Percentiles rank a stretch among this genome's conserved stretches.
These are phyloP conservation scores for Gynandropsis gynandra DNA, from an alignment of 345 rosid species.

Conservation along the genomic window DNA sequence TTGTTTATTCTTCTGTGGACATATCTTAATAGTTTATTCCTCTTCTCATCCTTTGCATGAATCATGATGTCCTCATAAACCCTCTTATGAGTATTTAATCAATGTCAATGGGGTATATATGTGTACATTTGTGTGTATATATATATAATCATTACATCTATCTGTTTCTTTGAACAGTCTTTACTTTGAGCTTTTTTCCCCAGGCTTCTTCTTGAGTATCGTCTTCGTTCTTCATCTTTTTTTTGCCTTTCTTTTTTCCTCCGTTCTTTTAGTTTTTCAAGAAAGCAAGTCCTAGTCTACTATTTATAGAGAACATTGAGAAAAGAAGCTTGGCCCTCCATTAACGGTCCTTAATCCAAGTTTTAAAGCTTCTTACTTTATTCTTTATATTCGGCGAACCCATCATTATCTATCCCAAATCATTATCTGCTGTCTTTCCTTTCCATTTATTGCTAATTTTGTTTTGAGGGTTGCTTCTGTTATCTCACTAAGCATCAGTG, in stretches of 20 bases:
- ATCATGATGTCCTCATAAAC: conserved; percentile 20
- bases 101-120: neutral
- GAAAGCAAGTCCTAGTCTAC: conserved; percentile 23
- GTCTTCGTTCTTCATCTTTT: conserved; percentile 12
- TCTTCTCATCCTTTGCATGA: conserved; percentile 17
- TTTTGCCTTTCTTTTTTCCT: too few species aligned
- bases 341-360: conserved; percentile 46
- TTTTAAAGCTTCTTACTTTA: conserved; percentile 38
- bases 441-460: neutral
- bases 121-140: neutral
- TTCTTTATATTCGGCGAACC: conserved; percentile 17
- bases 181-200: conserved; percentile 11
- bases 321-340: conserved; percentile 25
- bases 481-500: conserved; percentile 7
- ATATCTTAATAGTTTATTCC: neutral
- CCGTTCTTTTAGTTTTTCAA: too few species aligned
- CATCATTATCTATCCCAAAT: conserved; percentile 15
- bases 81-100: conserved; percentile 10
- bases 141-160: conserved; percentile 2
- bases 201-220: too few species aligned
- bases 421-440: too few species aligned
- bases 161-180: conserved; percentile 4
- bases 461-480: conserved; percentile 21
- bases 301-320: conserved; percentile 13
- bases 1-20: conserved; percentile 5